Conservation (phyloP, 352 stramenopile species). For the Phytopythium ostracodes region DNA sequence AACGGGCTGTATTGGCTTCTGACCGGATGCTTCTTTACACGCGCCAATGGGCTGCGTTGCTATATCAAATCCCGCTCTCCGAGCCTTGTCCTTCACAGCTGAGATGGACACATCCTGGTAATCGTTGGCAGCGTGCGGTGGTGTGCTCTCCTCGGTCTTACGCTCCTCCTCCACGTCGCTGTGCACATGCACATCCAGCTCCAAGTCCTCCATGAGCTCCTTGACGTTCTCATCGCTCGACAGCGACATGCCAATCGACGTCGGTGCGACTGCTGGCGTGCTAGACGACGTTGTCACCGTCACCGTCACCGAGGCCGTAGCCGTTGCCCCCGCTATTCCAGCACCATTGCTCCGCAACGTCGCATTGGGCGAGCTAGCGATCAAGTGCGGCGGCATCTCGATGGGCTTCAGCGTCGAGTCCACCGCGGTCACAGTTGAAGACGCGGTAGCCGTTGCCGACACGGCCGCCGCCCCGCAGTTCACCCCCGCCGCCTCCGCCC, state of each 20-base stretch:
- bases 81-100: not conserved
- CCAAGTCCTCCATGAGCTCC: conserved; percentile 46
- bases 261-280: conserved; percentile 8
- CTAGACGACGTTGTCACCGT: conserved; percentile 3
- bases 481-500: conserved; percentile 26
- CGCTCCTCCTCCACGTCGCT: conserved; percentile 26
- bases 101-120: conserved; percentile 6
- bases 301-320: not conserved
- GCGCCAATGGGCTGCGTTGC: not conserved
- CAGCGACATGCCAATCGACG: conserved; percentile 13
- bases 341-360: not conserved
- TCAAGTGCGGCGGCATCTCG: conserved; percentile 28
- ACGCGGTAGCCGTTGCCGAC: conserved; percentile 6
- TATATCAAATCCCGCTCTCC: not conserved
- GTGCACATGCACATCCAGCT: conserved; percentile 26
- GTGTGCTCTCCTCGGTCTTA: conserved; percentile 56
- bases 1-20: not conserved
- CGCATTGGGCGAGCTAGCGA: conserved; percentile 13
- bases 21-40: not conserved
- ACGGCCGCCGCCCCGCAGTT: not conserved
- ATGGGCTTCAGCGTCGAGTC: conserved; percentile 20
- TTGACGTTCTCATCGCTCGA: conserved; percentile 36
- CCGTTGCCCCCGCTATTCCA: no score
- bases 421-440: conserved; percentile 9
- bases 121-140: conserved; percentile 23